Conservation (phyloP, 139 green algal genomes). For the Chlorella vulgaris region DNA sequence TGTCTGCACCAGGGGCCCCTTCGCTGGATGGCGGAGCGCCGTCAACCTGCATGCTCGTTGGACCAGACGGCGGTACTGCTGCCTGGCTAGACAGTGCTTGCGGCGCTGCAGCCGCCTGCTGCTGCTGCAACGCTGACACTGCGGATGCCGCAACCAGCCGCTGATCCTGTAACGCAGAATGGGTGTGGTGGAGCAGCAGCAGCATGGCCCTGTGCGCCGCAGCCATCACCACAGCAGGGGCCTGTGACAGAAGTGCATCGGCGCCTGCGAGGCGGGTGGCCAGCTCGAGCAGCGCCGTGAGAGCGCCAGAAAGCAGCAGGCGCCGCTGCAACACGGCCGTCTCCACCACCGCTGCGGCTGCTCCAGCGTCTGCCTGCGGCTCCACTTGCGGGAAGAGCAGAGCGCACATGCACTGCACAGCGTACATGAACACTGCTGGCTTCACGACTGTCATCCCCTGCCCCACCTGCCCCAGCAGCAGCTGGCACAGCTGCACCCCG, state of each 20-base stretch:
- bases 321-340: neutral
- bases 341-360: neutral
- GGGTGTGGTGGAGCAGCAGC: conserved; percentile 23
- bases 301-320: conserved; percentile 16
- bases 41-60: conserved; percentile 15
- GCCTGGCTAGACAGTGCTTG: neutral
- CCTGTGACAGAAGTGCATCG: neutral
- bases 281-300: conserved; percentile 11
- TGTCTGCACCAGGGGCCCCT: neutral
- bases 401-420: neutral
- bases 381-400: neutral
- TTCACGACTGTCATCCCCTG: neutral
- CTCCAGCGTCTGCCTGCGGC: neutral
- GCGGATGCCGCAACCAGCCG: neutral
- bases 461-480: neutral
- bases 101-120: neutral
- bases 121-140: neutral
- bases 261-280: neutral
- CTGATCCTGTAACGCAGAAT: neutral
- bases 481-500: conserved; percentile 3
- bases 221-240: neutral
- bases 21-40: neutral
- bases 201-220: conserved; percentile 17
- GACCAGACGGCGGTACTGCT: neutral
- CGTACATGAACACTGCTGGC: conserved; percentile 21